These are phyloP conservation scores for Aspergillus sparsus DNA, from an alignment of 495 filamentous ascomycete species.

Conservation along the genomic window DNA sequence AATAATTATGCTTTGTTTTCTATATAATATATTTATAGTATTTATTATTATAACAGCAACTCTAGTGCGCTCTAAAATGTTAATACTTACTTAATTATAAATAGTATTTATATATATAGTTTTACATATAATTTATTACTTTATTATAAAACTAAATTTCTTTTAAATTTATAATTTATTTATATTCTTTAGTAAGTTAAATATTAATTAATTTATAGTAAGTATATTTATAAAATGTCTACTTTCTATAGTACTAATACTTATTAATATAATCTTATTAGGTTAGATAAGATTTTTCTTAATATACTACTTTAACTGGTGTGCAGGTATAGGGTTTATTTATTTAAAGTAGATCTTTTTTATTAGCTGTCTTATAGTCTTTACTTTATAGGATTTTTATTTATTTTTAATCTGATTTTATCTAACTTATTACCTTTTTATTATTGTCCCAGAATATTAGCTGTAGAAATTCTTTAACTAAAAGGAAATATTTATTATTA, in stretches of 20 bases:
- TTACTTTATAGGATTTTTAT: neutral
- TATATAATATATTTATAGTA: constrained; percentile 1
- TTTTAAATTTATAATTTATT: too few species aligned
- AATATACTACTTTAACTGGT: neutral
- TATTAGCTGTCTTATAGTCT: too few species aligned
- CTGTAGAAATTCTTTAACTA: too few species aligned
- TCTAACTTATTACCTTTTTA: neutral
- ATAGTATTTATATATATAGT: too few species aligned
- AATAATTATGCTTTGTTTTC: neutral
- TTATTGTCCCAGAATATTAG: too few species aligned
- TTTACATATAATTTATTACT: too few species aligned
- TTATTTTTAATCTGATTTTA: neutral
- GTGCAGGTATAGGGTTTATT: neutral
- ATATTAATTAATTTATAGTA: too few species aligned
- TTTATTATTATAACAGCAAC: too few species aligned
- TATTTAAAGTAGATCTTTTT: neutral
- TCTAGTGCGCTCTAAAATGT: too few species aligned
- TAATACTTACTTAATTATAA: too few species aligned
- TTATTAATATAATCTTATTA: constrained; percentile 4
- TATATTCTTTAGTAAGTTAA: too few species aligned
- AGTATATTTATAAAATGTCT: neutral
- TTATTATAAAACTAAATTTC: too few species aligned
- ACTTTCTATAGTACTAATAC: neutral
- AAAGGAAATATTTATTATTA: neutral
- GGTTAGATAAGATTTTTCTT: neutral